A percentile compares a stretch with the other conserved stretches of the same genome.
These are phyloP conservation scores for Trichomonas tenax DNA, from an alignment of 208 protist species.

Conservation along the genomic window DNA sequence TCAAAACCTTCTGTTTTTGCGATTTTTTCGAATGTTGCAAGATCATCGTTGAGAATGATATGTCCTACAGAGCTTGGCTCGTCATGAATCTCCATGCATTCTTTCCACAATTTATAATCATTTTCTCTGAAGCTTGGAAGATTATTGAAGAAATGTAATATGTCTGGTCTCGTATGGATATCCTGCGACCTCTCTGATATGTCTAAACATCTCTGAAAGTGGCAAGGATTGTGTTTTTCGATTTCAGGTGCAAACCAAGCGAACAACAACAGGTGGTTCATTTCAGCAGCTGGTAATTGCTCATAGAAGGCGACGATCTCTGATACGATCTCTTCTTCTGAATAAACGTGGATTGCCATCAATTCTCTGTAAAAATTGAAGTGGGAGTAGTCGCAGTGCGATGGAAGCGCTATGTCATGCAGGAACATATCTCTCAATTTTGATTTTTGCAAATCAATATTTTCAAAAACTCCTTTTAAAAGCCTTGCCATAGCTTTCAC, in stretches of 20 bases:
- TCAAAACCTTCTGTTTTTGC: background rate
- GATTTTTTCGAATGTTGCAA: background rate
- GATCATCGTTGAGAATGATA: background rate
- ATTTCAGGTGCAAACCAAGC: background rate
- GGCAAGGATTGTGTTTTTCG: background rate
- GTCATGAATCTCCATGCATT: background rate
- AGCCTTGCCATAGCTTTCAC: background rate
- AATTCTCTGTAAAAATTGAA: background rate
- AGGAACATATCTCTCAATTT: background rate
- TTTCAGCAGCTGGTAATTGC: background rate
- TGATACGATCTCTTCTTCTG: background rate
- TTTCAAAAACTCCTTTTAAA: background rate
- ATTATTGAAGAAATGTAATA: background rate
- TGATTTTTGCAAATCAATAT: background rate
- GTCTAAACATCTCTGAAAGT: background rate
- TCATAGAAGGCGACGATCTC: background rate
- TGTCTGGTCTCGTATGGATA: background rate
- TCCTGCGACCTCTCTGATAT: background rate
- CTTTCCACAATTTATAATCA: background rate
- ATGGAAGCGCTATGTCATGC: background rate
- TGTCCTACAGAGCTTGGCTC: background rate
- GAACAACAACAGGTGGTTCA: background rate
- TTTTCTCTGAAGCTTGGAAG: background rate
- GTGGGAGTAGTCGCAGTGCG: background rate
- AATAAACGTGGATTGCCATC: background rate